Evolutionary conservation across 192 early-diverging fungal genomes (phyloP).

Genomic region (Coemansia interrupta): DNA sequence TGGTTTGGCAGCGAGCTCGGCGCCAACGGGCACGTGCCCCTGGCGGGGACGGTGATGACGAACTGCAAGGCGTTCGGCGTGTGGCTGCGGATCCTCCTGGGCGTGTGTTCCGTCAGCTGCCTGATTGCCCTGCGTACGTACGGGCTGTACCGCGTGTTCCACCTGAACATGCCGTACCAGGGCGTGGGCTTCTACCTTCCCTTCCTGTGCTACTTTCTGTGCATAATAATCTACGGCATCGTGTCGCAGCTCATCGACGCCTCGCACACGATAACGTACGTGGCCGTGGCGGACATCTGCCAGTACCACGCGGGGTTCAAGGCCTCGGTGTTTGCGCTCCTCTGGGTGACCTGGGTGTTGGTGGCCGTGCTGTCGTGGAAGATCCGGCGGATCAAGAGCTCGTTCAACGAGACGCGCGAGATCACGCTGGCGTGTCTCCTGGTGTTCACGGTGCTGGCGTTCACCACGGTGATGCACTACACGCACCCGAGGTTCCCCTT

Average conservation of each 20-base stretch:
- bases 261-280: conserved; percentile 13
- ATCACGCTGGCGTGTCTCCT: conserved; percentile 18
- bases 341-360: conserved; percentile 35
- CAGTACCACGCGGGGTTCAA: conserved; percentile 24
- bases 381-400: conserved; percentile 47
- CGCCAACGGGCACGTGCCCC: conserved; percentile 29
- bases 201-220: conserved; percentile 9
- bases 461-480: conserved; percentile 37
- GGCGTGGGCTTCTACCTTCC: conserved; percentile 32
- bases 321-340: conserved; percentile 27
- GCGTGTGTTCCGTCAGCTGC: conserved; percentile 23
- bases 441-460: conserved; percentile 23
- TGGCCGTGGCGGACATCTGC: conserved; percentile 27
- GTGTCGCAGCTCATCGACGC: conserved; percentile 22
- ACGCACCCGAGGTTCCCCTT: conserved; percentile 22
- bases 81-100: conserved; percentile 41
- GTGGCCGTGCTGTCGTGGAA: conserved; percentile 30
- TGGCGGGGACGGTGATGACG: conserved; percentile 7
- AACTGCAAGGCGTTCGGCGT: conserved; percentile 42
- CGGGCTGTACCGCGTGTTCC: conserved; percentile 32
- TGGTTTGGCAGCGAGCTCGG: conserved; percentile 38
- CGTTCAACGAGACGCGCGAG: conserved; percentile 50
- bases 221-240: conserved; percentile 25
- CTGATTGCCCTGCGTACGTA: conserved; percentile 32
- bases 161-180: conserved; percentile 24